A percentile compares a stretch with the other conserved stretches of the same genome.
Evolutionary conservation across 2,329 filamentous ascomycete genomes (phyloP).

Genomic region (Diaporthe sp.): DNA sequence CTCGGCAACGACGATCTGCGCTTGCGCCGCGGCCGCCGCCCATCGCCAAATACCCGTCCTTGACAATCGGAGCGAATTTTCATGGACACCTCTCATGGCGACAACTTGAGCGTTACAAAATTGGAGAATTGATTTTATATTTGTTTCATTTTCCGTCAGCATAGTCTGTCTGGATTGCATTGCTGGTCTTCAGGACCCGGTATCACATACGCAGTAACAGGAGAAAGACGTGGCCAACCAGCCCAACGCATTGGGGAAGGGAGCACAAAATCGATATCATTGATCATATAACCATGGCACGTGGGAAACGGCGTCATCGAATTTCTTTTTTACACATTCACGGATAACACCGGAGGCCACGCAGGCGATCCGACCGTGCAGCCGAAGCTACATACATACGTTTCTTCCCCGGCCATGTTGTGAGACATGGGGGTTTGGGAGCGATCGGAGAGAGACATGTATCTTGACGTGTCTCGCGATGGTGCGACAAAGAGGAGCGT

Average conservation of each 20-base stretch:
- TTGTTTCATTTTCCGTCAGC: background rate
- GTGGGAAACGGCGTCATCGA: conserved; percentile 15
- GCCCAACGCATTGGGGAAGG: conserved; percentile 1
- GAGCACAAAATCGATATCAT: conserved; percentile 20
- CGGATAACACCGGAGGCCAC: background rate
- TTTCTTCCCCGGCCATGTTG: background rate
- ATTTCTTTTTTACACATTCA: background rate
- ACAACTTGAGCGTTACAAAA: background rate
- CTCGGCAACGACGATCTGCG: conserved; percentile 14
- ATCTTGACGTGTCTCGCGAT: conserved; percentile 29
- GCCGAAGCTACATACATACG: background rate
- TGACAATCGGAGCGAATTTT: background rate
- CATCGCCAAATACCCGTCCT: conserved; percentile 21
- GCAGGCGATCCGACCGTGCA: background rate
- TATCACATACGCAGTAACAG: conserved; percentile 1
- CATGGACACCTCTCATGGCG: background rate
- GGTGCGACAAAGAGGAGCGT: background rate
- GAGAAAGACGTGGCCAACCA: background rate
- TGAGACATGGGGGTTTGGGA: background rate
- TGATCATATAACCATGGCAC: conserved; percentile 13
- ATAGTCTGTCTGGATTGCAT: conserved; percentile 14
- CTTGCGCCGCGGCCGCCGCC: conserved; percentile 22
- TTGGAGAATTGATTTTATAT: background rate
- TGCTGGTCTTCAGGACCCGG: background rate
- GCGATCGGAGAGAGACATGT: conserved; percentile 19